These are phyloP conservation scores for Pachysandra terminalis DNA, from an alignment of 164 flowering plant species.

Conservation along the genomic window DNA sequence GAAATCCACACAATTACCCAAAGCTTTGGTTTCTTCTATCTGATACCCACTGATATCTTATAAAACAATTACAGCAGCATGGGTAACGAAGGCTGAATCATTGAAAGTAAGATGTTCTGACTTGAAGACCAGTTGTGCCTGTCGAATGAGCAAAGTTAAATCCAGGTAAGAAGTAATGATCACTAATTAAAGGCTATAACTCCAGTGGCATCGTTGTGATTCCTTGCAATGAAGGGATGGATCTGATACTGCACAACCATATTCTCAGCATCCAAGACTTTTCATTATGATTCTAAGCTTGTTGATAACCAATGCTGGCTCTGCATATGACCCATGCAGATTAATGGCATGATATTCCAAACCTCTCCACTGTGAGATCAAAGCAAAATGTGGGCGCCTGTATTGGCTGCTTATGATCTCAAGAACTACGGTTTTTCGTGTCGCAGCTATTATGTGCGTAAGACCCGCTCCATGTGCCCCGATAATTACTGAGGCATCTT, in stretches of 20 bases:
- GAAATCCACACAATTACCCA: neutral
- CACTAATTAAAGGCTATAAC: neutral
- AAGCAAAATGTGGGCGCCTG: constrained; percentile 82
- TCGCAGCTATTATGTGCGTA: constrained; percentile 83
- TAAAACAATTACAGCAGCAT: neutral
- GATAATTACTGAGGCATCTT: constrained; percentile 87
- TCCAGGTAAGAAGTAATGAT: neutral
- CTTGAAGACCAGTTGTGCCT: neutral
- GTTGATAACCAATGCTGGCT: constrained; percentile 50
- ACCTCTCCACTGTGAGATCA: constrained; percentile 88
- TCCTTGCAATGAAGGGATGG: neutral
- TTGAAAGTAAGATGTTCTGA: neutral
- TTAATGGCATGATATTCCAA: constrained; percentile 76
- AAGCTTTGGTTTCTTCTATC: neutral
- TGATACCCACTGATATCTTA: neutral
- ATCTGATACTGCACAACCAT: neutral
- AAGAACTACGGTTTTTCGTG: constrained; percentile 61
- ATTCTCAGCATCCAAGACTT: constrained; percentile 55
- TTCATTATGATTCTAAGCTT: constrained; percentile 50
- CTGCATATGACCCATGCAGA: constrained; percentile 64
- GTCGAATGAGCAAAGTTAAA: neutral
- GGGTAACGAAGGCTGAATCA: neutral
- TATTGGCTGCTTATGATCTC: constrained; percentile 79
- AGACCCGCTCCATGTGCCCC: constrained; percentile 99
- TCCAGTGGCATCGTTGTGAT: neutral